Evolutionary conservation across 2,329 filamentous ascomycete genomes (phyloP), one percentile per base, ranked within the genome.

Genomic region (Phoma sp.): DNA sequence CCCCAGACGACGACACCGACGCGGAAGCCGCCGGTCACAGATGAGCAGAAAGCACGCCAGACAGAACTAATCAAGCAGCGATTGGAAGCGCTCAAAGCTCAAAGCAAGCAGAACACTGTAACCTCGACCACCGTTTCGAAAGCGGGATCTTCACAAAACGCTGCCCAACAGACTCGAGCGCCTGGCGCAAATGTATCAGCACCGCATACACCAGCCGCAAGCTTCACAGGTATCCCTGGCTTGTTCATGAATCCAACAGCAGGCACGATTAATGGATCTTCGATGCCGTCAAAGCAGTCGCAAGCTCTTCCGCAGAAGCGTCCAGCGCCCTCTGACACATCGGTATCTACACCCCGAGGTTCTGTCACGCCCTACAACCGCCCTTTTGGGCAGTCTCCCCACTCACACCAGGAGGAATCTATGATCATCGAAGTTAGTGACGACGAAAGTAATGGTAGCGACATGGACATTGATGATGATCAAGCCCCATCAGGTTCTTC

Each of bases 341-440:
- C 85, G n/a, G 78, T 80, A 18, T 75, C 79, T 0, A 68, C 75
- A 11, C 58, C 62, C 10, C 59, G 52, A 11, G 62, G 54, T 14
- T 58, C 57, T 25, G 65, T 69, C 0, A 65, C 70, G 2, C 66
- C 74, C 1, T 70, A 71, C 13, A 90, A 89, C 63, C 85, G 87
- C 43, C 83, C 85, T 4, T 87, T 88, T 64, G 84, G 83, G 10
- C 84, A 87, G 39, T 80, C 79, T 41, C 79, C 80, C 23, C 61
- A 70, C 40, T 60, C 68, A 23, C 67, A 68, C 43, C 78, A 82
- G 46, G 81, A 87, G 23, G 81, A 86, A 44, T 83, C 83, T 2
- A 83, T 96, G 47, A 84, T 96, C 35, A 96, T 96, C 62, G 86
- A 96, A 60, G 88, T 96, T 35, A 96, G 91, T 68, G 93, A 96